These are phyloP conservation scores for Vaccinium darrowii DNA, from an alignment of 148 eudicot species.

Conservation along the genomic window DNA sequence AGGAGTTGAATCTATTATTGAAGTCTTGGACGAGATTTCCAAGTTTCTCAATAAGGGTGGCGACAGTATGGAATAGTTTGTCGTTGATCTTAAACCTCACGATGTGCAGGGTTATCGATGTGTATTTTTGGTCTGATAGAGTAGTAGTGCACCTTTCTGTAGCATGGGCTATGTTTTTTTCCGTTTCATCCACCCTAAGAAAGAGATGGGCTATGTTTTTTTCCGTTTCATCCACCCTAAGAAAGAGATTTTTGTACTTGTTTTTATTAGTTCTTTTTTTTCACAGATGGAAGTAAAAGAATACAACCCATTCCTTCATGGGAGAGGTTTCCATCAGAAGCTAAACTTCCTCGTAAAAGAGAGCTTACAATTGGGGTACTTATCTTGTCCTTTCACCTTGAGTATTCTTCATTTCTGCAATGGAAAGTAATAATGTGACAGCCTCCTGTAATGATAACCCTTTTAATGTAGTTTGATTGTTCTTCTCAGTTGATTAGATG, in stretches of 20 bases:
- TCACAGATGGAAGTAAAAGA: slow-evolving; percentile 65
- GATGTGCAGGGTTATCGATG: not conserved
- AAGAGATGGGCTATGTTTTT: not conserved
- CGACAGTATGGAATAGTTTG: not conserved
- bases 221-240: not conserved
- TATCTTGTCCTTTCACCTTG: slow-evolving; percentile 14
- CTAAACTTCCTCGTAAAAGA: slow-evolving; percentile 60
- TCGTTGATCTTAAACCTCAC: not conserved
- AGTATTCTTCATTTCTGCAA: not conserved
- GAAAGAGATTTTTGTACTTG: not conserved
- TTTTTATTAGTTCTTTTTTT: slow-evolving; percentile 12
- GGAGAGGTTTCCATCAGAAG: slow-evolving; percentile 72
- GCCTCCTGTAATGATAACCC: not conserved
- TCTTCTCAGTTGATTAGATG: not conserved
- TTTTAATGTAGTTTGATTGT: not conserved
- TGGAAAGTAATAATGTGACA: not conserved
- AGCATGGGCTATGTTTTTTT: not conserved
- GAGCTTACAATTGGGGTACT: slow-evolving; percentile 65
- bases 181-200: too few relatives aligned
- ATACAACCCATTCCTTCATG: slow-evolving; percentile 73
- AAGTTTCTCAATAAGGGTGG: not conserved
- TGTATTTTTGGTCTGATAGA: not conserved
- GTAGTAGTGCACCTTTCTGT: not conserved
- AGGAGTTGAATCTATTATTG: not conserved
- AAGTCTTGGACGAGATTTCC: not conserved